Base-by-base conservation (phyloP, 73 alveolate species). In the Durusdinium trenchii region DNA sequence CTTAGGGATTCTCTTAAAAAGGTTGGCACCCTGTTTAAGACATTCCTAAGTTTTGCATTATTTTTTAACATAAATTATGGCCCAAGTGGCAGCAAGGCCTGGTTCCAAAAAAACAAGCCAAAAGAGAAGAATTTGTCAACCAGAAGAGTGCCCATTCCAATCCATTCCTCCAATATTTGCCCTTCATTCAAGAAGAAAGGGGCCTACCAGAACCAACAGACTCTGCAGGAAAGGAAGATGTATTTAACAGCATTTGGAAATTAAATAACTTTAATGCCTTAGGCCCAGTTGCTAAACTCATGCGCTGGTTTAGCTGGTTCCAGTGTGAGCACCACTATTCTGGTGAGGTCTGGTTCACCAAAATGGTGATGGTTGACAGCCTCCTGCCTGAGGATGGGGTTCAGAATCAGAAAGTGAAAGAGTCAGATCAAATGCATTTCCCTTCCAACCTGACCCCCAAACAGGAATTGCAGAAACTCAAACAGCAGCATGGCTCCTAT, bases 261-360 rank as follows among this genome's bases (percentile, higher is more conserved):
- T 10, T 79, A 26, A 36, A 43, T 6, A 18, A 38, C 67, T 35
- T 43, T 12, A 10, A 9, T 4, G 14, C 4, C 43, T 9, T 20
- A 1, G 90, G 90, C 5, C 90, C 90, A 18, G 6, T 79, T 10
- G 84, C 36, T 20, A 73, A 73, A 73, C 7, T 73, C 18, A 73
- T 73, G 84, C 47, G 84, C 4, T 73, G 84, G 84, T 73, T 73
- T 38, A n/a, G 52, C 23, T 73, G 84, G 84, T 73, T 73, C 6
- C 52, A 35, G 84, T 9, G 32, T 6, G 28, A 36, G 9, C 30
- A 3, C 20, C 51, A 36, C 10, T 35, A 36, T 6, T 12, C 36
- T 36, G 84, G 84, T n/a, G 84, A 73, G 36, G 42, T 26, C 12
- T 28, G 9, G 9, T 9, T 10, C 79, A 64, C 79, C 9, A 64